phyloP scores from a whole-genome alignment of 352 stramenopile species.

The Pythium coloratum region DNA sequence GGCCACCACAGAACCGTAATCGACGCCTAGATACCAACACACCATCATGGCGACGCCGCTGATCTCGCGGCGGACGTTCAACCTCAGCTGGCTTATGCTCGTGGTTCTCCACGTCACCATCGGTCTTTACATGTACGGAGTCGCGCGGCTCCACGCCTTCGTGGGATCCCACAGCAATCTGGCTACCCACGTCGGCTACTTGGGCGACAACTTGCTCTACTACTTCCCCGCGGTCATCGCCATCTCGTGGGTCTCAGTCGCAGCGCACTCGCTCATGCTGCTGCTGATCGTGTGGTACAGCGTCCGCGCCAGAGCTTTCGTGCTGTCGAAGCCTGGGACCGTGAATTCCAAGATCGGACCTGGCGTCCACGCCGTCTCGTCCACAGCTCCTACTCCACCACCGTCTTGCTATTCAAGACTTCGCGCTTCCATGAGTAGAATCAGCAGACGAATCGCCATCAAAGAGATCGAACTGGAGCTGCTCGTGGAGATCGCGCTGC shows the following conservation, averaged over 20 bases:
- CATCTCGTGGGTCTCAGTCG: neutral
- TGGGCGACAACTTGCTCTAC: neutral
- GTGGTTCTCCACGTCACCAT: neutral
- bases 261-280: neutral
- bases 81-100: neutral
- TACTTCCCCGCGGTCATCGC: slow-evolving; percentile 2
- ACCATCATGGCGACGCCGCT: neutral
- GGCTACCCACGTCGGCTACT: neutral
- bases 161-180: neutral
- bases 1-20: neutral
- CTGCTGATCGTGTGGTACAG: neutral
- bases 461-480: neutral
- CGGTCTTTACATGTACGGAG: neutral
- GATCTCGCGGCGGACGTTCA: neutral
- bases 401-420: neutral
- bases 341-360: neutral
- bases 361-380: neutral
- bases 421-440: neutral
- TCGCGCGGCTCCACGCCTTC: neutral
- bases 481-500: slow-evolving; percentile 24
- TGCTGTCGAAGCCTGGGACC: neutral
- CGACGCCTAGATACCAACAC: neutral
- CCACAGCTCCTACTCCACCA: neutral
- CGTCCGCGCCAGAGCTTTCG: neutral
- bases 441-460: neutral